These are phyloP conservation scores for Paragyromitra xinjiangensis DNA, from an alignment of 495 filamentous ascomycete genomes.

Conservation along the genomic window DNA sequence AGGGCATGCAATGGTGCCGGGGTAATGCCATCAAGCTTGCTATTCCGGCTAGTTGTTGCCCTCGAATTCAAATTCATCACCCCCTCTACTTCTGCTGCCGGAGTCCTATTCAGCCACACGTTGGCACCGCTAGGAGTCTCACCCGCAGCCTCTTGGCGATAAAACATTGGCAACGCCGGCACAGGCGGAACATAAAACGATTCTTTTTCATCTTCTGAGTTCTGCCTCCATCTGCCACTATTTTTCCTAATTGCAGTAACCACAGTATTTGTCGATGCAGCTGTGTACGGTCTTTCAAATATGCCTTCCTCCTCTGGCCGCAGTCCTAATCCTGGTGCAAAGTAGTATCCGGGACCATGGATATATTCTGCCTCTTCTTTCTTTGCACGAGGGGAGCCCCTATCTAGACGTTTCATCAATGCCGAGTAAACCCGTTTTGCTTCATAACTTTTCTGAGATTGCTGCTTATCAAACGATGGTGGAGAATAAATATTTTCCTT, in stretches of 20 bases:
- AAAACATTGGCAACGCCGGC: slow-evolving; percentile 31
- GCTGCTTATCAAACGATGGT: slow-evolving; percentile 30
- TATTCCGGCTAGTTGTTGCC: slow-evolving; percentile 3
- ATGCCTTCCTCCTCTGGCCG: slow-evolving; percentile 54
- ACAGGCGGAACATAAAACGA: slow-evolving; percentile 25
- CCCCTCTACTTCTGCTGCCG: background rate
- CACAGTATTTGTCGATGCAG: slow-evolving; percentile 32
- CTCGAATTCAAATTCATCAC: slow-evolving; percentile 8
- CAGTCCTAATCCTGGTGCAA: slow-evolving; percentile 54
- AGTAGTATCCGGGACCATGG: slow-evolving; percentile 44
- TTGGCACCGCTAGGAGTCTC: slow-evolving; percentile 2
- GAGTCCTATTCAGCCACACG: slow-evolving; percentile 28
- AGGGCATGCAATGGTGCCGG: background rate
- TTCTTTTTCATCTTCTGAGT: slow-evolving; percentile 23
- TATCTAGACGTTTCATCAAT: slow-evolving; percentile 53
- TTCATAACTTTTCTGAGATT: slow-evolving; percentile 46
- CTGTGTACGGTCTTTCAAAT: slow-evolving; percentile 48
- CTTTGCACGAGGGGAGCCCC: slow-evolving; percentile 33
- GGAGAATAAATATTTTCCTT: slow-evolving; percentile 47
- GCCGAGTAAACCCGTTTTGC: slow-evolving; percentile 55
- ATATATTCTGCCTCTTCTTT: slow-evolving; percentile 39
- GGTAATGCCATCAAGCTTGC: background rate
- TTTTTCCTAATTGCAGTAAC: slow-evolving; percentile 47
- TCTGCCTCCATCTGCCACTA: slow-evolving; percentile 37
- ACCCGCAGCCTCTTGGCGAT: slow-evolving; percentile 15